Conservation (phyloP, 495 filamentous ascomycete genomes). For the Neurospora sp. region DNA sequence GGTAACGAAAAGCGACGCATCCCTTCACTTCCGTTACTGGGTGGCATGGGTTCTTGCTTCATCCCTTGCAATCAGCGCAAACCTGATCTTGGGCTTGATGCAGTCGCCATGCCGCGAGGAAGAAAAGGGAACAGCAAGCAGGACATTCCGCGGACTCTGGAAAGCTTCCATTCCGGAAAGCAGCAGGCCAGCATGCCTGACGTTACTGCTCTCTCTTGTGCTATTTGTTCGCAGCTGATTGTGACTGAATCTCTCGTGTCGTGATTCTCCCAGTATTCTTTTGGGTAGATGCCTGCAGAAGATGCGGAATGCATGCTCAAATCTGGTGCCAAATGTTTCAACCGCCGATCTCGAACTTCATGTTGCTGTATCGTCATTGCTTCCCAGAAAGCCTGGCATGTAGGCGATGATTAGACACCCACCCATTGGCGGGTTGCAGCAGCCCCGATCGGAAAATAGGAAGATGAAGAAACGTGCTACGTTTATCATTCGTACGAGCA, state of each 20-base stretch:
- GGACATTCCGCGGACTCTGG: not conserved
- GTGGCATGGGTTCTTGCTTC: not conserved
- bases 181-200: not conserved
- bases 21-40: not conserved
- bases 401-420: not conserved
- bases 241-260: not conserved
- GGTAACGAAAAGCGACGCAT: not conserved
- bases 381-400: not conserved
- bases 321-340: not conserved
- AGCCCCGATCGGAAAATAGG: conserved; percentile 20
- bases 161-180: not conserved
- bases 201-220: not conserved
- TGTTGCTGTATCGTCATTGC: not conserved
- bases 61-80: not conserved
- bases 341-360: not conserved
- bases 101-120: not conserved
- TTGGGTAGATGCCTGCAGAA: not conserved
- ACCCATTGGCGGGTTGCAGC: not conserved
- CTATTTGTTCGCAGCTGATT: not conserved
- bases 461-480: conserved; percentile 18
- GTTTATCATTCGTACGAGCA: conserved; percentile 5
- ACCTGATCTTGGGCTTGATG: not conserved
- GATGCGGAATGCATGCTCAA: not conserved
- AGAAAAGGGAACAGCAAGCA: not conserved
- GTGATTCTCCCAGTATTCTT: not conserved